These are phyloP conservation scores for Pleomassaria siparia DNA, from an alignment of 2,329 filamentous ascomycete species.

Conservation along the genomic window DNA sequence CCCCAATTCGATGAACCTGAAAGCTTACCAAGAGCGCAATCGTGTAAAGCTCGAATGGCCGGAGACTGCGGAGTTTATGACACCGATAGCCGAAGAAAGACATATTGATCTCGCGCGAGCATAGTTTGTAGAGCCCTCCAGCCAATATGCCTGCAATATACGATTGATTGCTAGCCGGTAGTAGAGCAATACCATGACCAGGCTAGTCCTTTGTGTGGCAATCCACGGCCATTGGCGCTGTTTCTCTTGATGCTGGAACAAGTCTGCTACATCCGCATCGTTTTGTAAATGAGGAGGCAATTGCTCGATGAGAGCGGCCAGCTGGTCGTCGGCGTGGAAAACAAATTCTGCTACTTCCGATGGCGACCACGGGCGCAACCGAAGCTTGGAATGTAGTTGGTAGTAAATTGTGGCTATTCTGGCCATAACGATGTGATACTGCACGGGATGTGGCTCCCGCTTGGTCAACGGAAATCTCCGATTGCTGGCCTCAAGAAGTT, in stretches of 20 bases:
- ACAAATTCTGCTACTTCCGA: conserved; percentile 13
- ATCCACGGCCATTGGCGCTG: conserved; percentile 11
- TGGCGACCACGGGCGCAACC: conserved; percentile 11
- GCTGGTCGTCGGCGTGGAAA: conserved; percentile 13
- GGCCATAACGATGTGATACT: conserved; percentile 17
- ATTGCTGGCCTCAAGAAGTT: conserved; percentile 6
- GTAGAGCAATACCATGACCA: conserved; percentile 14
- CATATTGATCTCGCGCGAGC: conserved; percentile 15
- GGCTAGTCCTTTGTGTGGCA: conserved; percentile 11
- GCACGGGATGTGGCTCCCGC: conserved; percentile 7
- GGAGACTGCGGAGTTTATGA: conserved; percentile 8
- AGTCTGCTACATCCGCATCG: conserved; percentile 7
- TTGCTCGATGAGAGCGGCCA: conserved; percentile 13
- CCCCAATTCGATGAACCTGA: not conserved
- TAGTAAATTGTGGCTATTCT: conserved; percentile 11
- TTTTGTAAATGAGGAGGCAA: conserved; percentile 13
- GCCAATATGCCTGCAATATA: conserved; percentile 13
- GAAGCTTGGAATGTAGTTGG: conserved; percentile 12
- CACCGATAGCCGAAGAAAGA: conserved; percentile 10
- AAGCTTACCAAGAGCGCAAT: conserved; percentile 12
- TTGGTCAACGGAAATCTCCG: not conserved
- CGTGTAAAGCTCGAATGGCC: conserved; percentile 5
- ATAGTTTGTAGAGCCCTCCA: conserved; percentile 14
- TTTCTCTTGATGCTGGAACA: not conserved
- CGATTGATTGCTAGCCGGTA: conserved; percentile 15